Conservation (phyloP, 2,329 filamentous ascomycete genomes). For the Botryotinia globosa region DNA sequence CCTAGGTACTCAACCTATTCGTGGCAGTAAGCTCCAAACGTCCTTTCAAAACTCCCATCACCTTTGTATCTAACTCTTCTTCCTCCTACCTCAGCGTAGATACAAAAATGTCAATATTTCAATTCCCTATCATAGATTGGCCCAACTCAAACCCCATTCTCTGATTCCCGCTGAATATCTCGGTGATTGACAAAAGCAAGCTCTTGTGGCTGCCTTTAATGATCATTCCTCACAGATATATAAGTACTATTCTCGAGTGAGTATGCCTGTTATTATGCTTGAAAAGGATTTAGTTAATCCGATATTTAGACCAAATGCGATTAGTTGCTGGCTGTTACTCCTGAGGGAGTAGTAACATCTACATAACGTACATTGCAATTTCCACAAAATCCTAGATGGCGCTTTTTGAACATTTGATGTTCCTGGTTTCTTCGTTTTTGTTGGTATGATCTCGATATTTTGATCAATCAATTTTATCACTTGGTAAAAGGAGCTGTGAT, state of each 20-base stretch:
- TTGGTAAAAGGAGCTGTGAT: background rate
- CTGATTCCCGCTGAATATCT: background rate
- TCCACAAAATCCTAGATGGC: background rate
- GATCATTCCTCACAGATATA: background rate
- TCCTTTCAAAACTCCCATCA: background rate
- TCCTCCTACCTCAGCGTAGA: background rate
- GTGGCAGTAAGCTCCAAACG: background rate
- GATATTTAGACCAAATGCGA: too few relatives aligned
- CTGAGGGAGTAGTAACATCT: too few relatives aligned
- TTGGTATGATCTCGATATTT: background rate
- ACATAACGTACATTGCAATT: too few relatives aligned
- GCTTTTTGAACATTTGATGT: background rate
- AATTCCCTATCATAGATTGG: background rate
- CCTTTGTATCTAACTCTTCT: rapidly evolving
- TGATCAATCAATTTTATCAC: background rate
- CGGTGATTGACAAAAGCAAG: background rate
- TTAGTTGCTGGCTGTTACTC: too few relatives aligned
- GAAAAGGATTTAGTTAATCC: too few relatives aligned
- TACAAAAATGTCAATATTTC: background rate
- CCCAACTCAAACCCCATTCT: background rate
- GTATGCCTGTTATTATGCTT: background rate
- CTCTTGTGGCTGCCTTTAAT: background rate
- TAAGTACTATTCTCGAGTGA: background rate
- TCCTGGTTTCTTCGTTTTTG: background rate
- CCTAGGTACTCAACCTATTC: too few relatives aligned